These are phyloP conservation scores for Seiridium cupressi DNA, from an alignment of 2,329 filamentous ascomycete species.

Conservation along the genomic window DNA sequence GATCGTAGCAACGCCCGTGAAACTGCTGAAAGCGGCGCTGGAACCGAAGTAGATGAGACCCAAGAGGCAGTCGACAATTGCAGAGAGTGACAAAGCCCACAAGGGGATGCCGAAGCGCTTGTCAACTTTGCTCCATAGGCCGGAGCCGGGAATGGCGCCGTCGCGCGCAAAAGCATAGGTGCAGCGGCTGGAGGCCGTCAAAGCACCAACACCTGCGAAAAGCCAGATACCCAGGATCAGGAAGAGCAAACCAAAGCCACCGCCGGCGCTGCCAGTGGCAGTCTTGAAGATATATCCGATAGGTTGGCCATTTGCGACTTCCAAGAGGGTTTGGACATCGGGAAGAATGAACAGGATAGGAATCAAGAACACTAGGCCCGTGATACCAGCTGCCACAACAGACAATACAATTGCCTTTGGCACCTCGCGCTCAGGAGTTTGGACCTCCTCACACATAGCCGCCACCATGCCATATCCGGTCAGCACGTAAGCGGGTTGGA, in stretches of 20 bases:
- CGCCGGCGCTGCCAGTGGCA: slow-evolving; percentile 69
- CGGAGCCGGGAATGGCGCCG: slow-evolving; percentile 69
- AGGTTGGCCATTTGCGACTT: slow-evolving; percentile 70
- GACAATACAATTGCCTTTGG: slow-evolving; percentile 70
- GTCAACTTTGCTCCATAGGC: slow-evolving; percentile 65
- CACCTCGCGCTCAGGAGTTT: slow-evolving; percentile 66
- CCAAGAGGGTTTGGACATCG: slow-evolving; percentile 60
- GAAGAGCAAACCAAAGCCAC: slow-evolving; percentile 74
- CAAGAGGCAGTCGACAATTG: slow-evolving; percentile 66
- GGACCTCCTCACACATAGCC: slow-evolving; percentile 71
- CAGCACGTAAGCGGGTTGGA: slow-evolving; percentile 63
- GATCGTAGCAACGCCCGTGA: slow-evolving; percentile 78
- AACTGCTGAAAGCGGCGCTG: slow-evolving; percentile 73
- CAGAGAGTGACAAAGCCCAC: slow-evolving; percentile 66
- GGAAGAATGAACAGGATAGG: slow-evolving; percentile 76
- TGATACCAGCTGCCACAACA: slow-evolving; percentile 50
- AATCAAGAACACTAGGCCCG: slow-evolving; percentile 66
- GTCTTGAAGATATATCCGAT: slow-evolving; percentile 75
- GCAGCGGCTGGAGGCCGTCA: slow-evolving; percentile 72
- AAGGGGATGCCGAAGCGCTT: slow-evolving; percentile 67
- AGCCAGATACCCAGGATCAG: slow-evolving; percentile 74
- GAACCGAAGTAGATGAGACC: slow-evolving; percentile 80
- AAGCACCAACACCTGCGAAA: slow-evolving; percentile 72
- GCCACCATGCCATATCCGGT: slow-evolving; percentile 71
- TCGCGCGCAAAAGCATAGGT: slow-evolving; percentile 76